Conservation (phyloP, 2,329 filamentous ascomycete species). For the Aspergillus sp. region DNA sequence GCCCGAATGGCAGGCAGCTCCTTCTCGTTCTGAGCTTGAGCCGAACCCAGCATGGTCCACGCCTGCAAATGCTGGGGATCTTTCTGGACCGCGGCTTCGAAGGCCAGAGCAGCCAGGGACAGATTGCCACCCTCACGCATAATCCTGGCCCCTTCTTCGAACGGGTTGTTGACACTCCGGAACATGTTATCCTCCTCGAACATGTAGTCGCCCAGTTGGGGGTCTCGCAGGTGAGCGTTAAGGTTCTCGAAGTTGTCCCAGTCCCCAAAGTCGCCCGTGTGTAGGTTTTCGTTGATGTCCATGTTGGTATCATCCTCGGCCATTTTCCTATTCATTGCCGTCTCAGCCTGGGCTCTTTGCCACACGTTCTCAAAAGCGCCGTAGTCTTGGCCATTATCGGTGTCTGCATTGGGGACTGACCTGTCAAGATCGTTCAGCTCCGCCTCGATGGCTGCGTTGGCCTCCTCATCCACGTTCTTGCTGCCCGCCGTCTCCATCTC, state of each 20-base stretch:
- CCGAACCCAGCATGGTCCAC: conserved; percentile 84
- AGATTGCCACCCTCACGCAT: conserved; percentile 91
- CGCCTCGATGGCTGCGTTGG: conserved; percentile 66
- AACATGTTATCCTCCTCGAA: conserved; percentile 95
- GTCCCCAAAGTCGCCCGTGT: conserved; percentile 65
- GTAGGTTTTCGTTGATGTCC: conserved; percentile 37
- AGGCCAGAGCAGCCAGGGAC: conserved; percentile 83
- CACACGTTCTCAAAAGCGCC: conserved; percentile 80
- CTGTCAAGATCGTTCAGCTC: conserved; percentile 86
- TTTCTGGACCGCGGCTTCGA: conserved; percentile 90
- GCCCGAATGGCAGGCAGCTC: conserved; percentile 92
- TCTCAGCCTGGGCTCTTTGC: conserved; percentile 39
- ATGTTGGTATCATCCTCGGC: conserved; percentile 53
- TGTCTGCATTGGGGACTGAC: conserved; percentile 57
- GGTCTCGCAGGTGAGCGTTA: conserved; percentile 62
- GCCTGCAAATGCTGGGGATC: conserved; percentile 79
- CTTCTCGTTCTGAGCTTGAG: conserved; percentile 97
- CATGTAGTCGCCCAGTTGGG: conserved; percentile 77
- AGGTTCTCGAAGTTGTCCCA: conserved; percentile 68
- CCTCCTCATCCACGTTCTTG: conserved; percentile 50
- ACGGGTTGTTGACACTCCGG: conserved; percentile 69
- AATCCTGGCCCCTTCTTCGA: conserved; percentile 85
- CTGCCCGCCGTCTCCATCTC: conserved; percentile 59
- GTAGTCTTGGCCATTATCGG: conserved; percentile 57
- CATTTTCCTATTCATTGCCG: conserved; percentile 45